Evolutionary conservation across 1,284 basidiomycete species (phyloP).

Genomic region (Golubevia pallescens): DNA sequence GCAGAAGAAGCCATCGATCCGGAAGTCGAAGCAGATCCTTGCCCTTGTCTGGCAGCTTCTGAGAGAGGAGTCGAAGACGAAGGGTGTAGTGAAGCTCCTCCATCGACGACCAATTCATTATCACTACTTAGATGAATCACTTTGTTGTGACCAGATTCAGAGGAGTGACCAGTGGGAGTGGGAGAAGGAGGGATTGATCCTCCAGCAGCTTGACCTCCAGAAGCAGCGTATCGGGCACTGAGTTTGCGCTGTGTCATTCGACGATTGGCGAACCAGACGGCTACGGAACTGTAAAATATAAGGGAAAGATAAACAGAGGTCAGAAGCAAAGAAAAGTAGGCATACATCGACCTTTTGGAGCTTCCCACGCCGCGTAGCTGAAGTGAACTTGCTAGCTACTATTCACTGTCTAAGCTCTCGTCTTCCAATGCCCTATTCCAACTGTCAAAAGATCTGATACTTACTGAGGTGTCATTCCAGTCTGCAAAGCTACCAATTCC

Average conservation of each 20-base stretch:
- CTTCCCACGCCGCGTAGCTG: neutral
- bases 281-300: neutral
- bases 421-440: too few relatives aligned
- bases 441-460: too few relatives aligned
- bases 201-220: neutral
- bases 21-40: too few relatives aligned
- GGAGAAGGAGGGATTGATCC: neutral
- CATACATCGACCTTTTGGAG: neutral
- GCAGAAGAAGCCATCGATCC: neutral
- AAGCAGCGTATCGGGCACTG: neutral
- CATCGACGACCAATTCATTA: neutral
- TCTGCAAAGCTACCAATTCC: too few relatives aligned
- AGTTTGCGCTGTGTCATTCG: neutral
- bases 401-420: too few relatives aligned
- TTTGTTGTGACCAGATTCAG: neutral
- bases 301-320: neutral
- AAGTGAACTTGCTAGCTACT: too few relatives aligned
- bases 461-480: too few relatives aligned
- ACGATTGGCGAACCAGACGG: neutral
- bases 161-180: neutral
- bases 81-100: neutral
- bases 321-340: neutral
- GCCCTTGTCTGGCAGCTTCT: neutral
- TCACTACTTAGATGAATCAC: neutral
- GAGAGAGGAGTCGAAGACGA: neutral